A percentile compares a stretch with the other conserved stretches of the same genome.
phyloP scores from a whole-genome alignment of 2,329 filamentous ascomycete genomes.

The Macrophomina tecta region DNA sequence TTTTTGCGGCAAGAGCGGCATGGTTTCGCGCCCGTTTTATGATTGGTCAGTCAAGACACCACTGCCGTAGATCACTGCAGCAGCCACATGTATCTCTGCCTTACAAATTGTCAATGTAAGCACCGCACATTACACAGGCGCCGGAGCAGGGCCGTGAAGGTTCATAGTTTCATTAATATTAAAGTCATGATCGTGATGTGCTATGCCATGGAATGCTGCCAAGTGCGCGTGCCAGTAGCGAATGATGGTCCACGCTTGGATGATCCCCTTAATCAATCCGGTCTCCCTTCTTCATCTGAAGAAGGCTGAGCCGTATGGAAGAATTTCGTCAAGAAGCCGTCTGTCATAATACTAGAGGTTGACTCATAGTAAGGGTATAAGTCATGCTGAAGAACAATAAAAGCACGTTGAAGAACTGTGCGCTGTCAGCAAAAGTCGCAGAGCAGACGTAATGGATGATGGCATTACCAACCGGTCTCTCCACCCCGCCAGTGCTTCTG shows the following conservation, averaged over 20 bases:
- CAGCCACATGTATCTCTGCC: neutral
- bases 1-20: neutral
- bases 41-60: neutral
- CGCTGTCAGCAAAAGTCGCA: neutral
- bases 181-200: neutral
- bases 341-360: conserved; percentile 18
- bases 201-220: neutral
- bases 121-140: neutral
- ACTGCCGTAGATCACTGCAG: neutral
- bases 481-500: neutral
- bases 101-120: neutral
- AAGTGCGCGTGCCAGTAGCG: neutral
- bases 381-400: neutral
- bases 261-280: neutral
- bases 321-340: neutral
- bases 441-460: too few species aligned
- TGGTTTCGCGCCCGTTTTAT: neutral
- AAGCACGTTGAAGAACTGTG: neutral
- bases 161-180: conserved; percentile 1
- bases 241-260: neutral
- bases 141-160: neutral
- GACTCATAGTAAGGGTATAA: conserved; percentile 25
- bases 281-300: neutral
- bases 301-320: neutral
- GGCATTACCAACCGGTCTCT: neutral